These are phyloP conservation scores for Coemansia sp. DNA, from an alignment of 192 early-diverging fungal species.

Conservation along the genomic window DNA sequence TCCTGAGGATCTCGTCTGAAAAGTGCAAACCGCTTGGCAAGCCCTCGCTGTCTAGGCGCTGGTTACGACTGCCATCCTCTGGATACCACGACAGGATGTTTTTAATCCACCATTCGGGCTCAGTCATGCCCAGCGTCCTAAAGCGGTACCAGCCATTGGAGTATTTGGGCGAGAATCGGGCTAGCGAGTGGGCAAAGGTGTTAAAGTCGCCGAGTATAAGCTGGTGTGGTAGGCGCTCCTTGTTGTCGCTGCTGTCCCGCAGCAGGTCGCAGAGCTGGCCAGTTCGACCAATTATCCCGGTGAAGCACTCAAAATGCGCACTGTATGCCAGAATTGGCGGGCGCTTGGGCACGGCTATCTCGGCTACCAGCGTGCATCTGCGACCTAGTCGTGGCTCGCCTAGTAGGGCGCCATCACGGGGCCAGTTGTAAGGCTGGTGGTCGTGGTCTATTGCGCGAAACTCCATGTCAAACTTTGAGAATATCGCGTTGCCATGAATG, in stretches of 20 bases:
- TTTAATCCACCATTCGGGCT: slow-evolving; percentile 69
- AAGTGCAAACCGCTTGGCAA: slow-evolving; percentile 21
- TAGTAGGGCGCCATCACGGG: slow-evolving; percentile 56
- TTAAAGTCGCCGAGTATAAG: slow-evolving; percentile 75
- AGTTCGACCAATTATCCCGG: slow-evolving; percentile 67
- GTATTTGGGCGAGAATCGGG: slow-evolving; percentile 63
- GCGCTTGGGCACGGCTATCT: slow-evolving; percentile 50
- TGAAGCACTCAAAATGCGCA: slow-evolving; percentile 73
- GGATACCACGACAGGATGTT: slow-evolving; percentile 58
- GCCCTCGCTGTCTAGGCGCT: slow-evolving; percentile 13
- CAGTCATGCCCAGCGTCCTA: slow-evolving; percentile 60
- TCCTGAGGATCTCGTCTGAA: slow-evolving; percentile 34
- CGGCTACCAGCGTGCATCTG: slow-evolving; percentile 61
- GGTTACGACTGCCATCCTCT: slow-evolving; percentile 33
- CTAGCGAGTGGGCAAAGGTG: slow-evolving; percentile 76
- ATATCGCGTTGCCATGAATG: slow-evolving; percentile 75
- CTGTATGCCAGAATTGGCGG: slow-evolving; percentile 66
- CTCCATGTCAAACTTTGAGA: slow-evolving; percentile 61
- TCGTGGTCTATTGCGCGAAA: slow-evolving; percentile 64
- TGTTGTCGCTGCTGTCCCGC: slow-evolving; percentile 54
- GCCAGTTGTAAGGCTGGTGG: slow-evolving; percentile 72
- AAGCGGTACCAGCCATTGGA: slow-evolving; percentile 65
- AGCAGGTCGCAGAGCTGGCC: slow-evolving; percentile 69
- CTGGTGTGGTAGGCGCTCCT: slow-evolving; percentile 59
- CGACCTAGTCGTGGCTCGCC: slow-evolving; percentile 67